Conservation (phyloP, 495 filamentous ascomycete genomes). For the Aspergillus sclerotioniger region DNA sequence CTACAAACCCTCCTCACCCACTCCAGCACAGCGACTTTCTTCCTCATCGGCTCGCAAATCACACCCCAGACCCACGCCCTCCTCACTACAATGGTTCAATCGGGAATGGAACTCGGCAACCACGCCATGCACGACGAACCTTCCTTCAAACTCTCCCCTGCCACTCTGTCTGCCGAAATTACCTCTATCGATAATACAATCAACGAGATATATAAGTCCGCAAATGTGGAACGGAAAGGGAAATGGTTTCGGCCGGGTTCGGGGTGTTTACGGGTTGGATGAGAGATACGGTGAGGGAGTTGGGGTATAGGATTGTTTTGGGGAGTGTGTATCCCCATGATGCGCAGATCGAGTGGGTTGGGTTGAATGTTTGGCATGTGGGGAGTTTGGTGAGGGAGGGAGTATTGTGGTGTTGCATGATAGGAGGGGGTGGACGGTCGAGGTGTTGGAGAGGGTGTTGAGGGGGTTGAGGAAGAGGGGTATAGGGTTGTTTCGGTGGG, state of each 20-base stretch:
- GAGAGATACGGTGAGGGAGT: conserved; percentile 47
- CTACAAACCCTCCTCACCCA: conserved; percentile 57
- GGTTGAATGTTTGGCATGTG: conserved; percentile 75
- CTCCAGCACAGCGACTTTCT: conserved; percentile 69
- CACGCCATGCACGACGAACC: conserved; percentile 86
- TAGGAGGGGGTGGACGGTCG: conserved; percentile 70
- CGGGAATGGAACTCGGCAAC: conserved; percentile 73
- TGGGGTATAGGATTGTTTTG: conserved; percentile 68
- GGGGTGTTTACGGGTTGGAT: conserved; percentile 74
- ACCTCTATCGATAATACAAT: conserved; percentile 48
- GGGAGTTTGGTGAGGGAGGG: conserved; percentile 73
- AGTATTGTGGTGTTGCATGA: conserved; percentile 83
- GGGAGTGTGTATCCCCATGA: conserved; percentile 87
- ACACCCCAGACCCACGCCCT: conserved; percentile 40
- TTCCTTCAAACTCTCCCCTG: conserved; percentile 44
- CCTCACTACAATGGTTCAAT: conserved; percentile 58
- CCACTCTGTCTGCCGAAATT: conserved; percentile 39
- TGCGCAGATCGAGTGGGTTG: conserved; percentile 65
- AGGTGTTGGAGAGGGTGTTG: conserved; percentile 70
- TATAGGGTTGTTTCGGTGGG: conserved; percentile 69
- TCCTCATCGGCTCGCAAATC: conserved; percentile 75
- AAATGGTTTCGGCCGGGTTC: conserved; percentile 77
- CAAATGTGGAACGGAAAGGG: conserved; percentile 30
- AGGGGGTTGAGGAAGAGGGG: conserved; percentile 62
- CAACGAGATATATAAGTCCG: conserved; percentile 12